Evolutionary conservation across 495 filamentous ascomycete species (phyloP).

Genomic region (Podospora pseudoanserina): DNA sequence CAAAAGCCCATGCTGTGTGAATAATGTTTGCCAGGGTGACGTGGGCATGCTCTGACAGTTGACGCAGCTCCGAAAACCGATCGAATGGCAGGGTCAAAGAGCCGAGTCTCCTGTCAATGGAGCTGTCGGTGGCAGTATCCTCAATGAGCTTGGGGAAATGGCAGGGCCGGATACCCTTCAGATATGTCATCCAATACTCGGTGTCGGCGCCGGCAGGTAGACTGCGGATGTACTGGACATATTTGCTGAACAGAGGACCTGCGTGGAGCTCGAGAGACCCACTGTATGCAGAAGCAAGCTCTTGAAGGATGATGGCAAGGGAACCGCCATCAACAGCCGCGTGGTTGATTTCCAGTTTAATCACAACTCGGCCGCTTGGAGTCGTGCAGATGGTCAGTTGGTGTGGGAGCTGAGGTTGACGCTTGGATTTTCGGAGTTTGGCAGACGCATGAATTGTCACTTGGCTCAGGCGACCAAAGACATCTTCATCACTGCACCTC

Average conservation of each 20-base stretch:
- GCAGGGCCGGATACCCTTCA: slow-evolving; percentile 48
- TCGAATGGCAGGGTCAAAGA: slow-evolving; percentile 17
- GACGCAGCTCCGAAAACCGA: slow-evolving; percentile 22
- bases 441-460: slow-evolving; percentile 5
- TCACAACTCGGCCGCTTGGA: slow-evolving; percentile 14
- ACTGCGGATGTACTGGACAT: slow-evolving; percentile 46
- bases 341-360: slow-evolving; percentile 28
- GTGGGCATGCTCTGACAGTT: slow-evolving; percentile 19
- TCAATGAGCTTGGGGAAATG: slow-evolving; percentile 42
- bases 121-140: background rate
- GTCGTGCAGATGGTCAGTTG: slow-evolving; percentile 25
- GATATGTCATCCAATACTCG: slow-evolving; percentile 52
- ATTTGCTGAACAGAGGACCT: slow-evolving; percentile 53
- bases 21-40: slow-evolving; percentile 34
- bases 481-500: slow-evolving; percentile 10
- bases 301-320: slow-evolving; percentile 34
- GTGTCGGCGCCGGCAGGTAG: slow-evolving; percentile 40
- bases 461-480: slow-evolving; percentile 11
- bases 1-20: slow-evolving; percentile 42
- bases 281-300: slow-evolving; percentile 43
- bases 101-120: background rate
- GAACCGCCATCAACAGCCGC: slow-evolving; percentile 32
- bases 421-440: background rate
- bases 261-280: slow-evolving; percentile 24
- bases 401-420: slow-evolving; percentile 24